Evolutionary conservation across 768 basidiomycete genomes (phyloP).

Genomic region (Hygrophorus pudorinus): DNA sequence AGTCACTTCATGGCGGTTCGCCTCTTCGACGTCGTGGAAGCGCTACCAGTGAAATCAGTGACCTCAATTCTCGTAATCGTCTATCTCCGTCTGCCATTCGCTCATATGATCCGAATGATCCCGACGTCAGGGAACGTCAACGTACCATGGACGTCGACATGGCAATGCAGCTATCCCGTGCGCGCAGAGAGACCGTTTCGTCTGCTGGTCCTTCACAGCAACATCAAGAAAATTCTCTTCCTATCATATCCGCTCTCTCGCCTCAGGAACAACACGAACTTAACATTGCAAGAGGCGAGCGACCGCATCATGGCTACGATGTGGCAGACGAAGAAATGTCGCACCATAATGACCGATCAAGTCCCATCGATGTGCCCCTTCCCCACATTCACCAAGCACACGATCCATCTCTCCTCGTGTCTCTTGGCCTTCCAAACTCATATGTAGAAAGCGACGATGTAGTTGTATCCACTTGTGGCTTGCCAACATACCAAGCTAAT

Average conservation of each 20-base stretch:
- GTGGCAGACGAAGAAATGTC: constrained; percentile 15
- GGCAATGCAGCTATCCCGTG: constrained; percentile 71
- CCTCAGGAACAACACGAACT: constrained; percentile 40
- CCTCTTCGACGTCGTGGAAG: constrained; percentile 28
- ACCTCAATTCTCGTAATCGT: constrained; percentile 32
- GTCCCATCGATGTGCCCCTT: constrained; percentile 25
- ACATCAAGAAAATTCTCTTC: constrained; percentile 12
- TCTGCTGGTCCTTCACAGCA: constrained; percentile 18
- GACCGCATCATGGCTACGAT: constrained; percentile 13
- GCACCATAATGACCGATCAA: constrained; percentile 14
- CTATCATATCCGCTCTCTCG: constrained; percentile 32
- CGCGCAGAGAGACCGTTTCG: constrained; percentile 52
- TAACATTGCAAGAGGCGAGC: constrained; percentile 26
- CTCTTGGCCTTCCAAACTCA: constrained; percentile 9
- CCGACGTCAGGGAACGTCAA: constrained; percentile 76
- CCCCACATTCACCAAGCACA: constrained; percentile 33
- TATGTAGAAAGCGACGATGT: constrained; percentile 18
- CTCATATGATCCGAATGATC: constrained; percentile 60
- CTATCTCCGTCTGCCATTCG: constrained; percentile 55
- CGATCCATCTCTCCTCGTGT: constrained; percentile 39
- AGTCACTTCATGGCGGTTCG: constrained; percentile 30
- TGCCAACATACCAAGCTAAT: constrained; percentile 65
- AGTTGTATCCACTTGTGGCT: constrained; percentile 29
- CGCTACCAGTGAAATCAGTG: constrained; percentile 28
- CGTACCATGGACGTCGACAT: constrained; percentile 91